These are phyloP conservation scores for Panicum miliaceum DNA, from an alignment of 176 grass and related monocot genomes.

Conservation along the genomic window DNA sequence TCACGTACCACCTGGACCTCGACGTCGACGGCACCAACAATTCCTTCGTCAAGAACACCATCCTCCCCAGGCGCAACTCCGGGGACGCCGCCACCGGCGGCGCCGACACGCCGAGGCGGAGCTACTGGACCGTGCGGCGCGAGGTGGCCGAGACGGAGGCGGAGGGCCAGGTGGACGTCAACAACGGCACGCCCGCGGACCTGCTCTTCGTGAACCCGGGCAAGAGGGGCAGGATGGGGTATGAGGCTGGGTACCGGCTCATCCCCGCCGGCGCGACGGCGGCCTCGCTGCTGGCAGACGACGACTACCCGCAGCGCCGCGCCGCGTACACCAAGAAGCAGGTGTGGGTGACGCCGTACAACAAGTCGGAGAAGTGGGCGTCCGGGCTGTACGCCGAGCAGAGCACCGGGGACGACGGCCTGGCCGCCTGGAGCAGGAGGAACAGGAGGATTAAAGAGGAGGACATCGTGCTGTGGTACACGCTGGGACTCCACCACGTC, in stretches of 20 bases:
- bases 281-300: conserved; percentile 50
- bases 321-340: conserved; percentile 67
- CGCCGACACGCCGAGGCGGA: conserved; percentile 46
- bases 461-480: conserved; percentile 87
- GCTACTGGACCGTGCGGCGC: conserved; percentile 67
- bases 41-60: conserved; percentile 62
- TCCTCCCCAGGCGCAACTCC: conserved; percentile 32
- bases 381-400: conserved; percentile 62
- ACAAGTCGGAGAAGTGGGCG: conserved; percentile 72
- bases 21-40: conserved; percentile 76
- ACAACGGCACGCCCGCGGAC: conserved; percentile 14
- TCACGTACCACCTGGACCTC: conserved; percentile 72
- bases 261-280: conserved; percentile 41
- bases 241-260: conserved; percentile 62
- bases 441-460: conserved; percentile 46
- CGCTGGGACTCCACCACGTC: conserved; percentile 68
- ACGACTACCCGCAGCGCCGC: conserved; percentile 73
- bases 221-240: conserved; percentile 58
- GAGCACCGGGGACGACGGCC: conserved; percentile 63
- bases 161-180: conserved; percentile 38
- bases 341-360: conserved; percentile 74
- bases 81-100: conserved; percentile 8
- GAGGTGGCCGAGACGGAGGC: conserved; percentile 63
- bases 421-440: conserved; percentile 61
- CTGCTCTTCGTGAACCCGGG: conserved; percentile 62